Evolutionary conservation across 768 basidiomycete species (phyloP).

Genomic region (Symmetrospora coprosmae): DNA sequence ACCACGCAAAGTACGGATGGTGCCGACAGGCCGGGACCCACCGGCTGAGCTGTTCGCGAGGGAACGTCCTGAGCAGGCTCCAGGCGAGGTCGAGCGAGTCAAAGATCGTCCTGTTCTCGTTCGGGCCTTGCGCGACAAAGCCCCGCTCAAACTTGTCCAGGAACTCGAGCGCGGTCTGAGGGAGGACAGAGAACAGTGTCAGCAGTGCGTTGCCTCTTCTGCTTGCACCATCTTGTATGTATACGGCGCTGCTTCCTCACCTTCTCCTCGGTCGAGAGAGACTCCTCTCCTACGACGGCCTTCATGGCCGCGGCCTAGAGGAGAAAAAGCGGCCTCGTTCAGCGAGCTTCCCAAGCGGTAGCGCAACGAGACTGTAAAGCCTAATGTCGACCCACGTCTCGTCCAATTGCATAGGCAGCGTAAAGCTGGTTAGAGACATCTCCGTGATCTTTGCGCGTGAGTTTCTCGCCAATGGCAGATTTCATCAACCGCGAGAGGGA

Average conservation of each 20-base stretch:
- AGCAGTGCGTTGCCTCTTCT: no score
- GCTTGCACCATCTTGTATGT: background rate
- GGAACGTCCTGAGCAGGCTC: conserved; percentile 93
- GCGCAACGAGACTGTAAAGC: no score
- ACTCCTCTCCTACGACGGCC: conserved; percentile 97
- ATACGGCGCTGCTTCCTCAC: conserved; percentile 3
- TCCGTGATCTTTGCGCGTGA: conserved; percentile 95
- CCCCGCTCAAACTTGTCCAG: conserved; percentile 93
- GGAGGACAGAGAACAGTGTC: background rate
- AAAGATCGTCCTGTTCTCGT: conserved; percentile 90
- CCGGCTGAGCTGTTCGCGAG: conserved; percentile 95
- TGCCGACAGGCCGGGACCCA: conserved; percentile 59
- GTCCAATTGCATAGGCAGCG: no score
- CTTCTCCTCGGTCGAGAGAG: conserved; percentile 84
- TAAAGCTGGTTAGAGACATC: conserved; percentile 93
- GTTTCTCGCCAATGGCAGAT: conserved; percentile 92
- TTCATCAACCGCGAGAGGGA: conserved; percentile 99
- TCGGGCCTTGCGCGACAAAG: conserved; percentile 91
- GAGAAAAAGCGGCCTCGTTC: conserved; percentile 77
- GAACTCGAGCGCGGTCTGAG: conserved; percentile 77
- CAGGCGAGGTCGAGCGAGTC: conserved; percentile 95
- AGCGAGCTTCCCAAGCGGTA: conserved; percentile 58
- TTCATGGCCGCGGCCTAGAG: conserved; percentile 99
- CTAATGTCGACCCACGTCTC: no score
- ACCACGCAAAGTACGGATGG: background rate